Evolutionary conservation across 2,329 filamentous ascomycete species (phyloP), one percentile per base, ranked within the genome.

Genomic region (Mollisia scopiformis): DNA sequence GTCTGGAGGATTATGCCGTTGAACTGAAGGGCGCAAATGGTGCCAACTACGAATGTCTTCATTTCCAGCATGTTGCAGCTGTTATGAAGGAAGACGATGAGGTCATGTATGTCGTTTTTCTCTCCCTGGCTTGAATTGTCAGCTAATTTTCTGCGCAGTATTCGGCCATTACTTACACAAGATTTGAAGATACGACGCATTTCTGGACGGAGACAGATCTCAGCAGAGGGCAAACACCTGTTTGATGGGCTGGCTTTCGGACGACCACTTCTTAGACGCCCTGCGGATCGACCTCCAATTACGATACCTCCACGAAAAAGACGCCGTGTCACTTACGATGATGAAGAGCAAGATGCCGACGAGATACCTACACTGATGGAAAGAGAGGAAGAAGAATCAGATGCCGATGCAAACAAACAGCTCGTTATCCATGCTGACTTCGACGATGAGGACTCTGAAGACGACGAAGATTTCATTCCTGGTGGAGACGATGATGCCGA

Each of bases 171-270:
- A 37, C 82, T 89, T 57, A 87, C 85, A 25, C 84, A 88, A 46
- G 94, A 98, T 73, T 76, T 95, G 8, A 86, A 87, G 69, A 84
- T 87, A 51, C 84, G 93, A 66, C 85, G 86, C 57, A 77, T 96
- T 11, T 88, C 86, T 59, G 93, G 94, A 27, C 86, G 94, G 51
- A 81, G 90, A 65, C 93, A 97, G 74, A 96, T 97, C 56, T 87
- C 90, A 0, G 70, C 78, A 1, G 90, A 92, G 73, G 93, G 94
- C 3, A 88, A 83, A 66, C 93, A 93, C 72, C 81, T 97, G 6
- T 83, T 95, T 11, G 94, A 98, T 73, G 93, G 94, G 3, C 80
- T 97, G 21, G 85, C 92, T 0, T 97, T 94, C 73, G 93, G 94
- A 2, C 84, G 89, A 62, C 88, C 89, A 1, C 87, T 87, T 71